Base-by-base conservation (phyloP, 805 yeast species). In the Candida nemodendra region DNA sequence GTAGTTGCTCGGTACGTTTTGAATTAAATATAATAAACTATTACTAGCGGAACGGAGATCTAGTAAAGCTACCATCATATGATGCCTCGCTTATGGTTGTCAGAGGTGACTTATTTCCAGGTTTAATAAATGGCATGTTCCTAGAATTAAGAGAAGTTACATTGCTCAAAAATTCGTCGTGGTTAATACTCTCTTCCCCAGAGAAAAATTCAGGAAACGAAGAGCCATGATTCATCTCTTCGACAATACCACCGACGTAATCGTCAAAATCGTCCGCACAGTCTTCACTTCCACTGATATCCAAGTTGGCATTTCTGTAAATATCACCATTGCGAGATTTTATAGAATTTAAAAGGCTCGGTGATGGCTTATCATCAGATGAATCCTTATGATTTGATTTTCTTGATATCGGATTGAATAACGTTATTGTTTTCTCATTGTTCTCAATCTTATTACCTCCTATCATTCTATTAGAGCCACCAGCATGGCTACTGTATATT, bases 51-150 rank as follows among this genome's bases (percentile, higher is more conserved):
- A n/a, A 30, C 12, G 47, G 44, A 8, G 50, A 51, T n/a, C 48
- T 38, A 6, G 44, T 32, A 13, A 34, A 25, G 16, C 27, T 33
- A 27, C 59, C 50, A 36, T 54, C 56, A 33, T 38, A 51, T 2
- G 61, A 56, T 15, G 45, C 54, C 40, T 56, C 61, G 38, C 60
- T 55, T 12, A 57, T 57, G 1, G 62, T 57, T 7, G 62, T 57
- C 40, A 57, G 30, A 2, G 60, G 60, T 3, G 60, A 55, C 23
- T 47, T 42, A 15, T 42, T 36, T 2, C 39, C 38, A 18, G 32
- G 39, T 8, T 38, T 44, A 18, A 33, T 28, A 4, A 34, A 23
- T 1, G 48, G 47, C 8, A 40, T 25, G 4, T 40, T 42, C 18
- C 35, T 34, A 3, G 56, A 44, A 6, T 30, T 41, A 14, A 45